phyloP scores from a whole-genome alignment of 2,329 filamentous ascomycete genomes.

The Ophiostoma quercus region DNA sequence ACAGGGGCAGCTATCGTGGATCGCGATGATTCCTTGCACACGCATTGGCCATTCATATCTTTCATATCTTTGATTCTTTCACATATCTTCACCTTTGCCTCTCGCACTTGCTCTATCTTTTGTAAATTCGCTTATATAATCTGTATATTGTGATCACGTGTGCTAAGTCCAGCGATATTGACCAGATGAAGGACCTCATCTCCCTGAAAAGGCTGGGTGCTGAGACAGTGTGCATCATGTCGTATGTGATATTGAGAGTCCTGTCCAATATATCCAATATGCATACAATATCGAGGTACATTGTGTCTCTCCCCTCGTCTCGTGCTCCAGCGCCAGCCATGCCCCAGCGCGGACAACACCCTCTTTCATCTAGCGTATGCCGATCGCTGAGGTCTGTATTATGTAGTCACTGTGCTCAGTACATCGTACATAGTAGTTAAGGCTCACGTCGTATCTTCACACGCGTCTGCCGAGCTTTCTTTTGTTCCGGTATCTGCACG shows the following conservation, averaged over 20 bases:
- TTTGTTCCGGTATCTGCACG: background rate
- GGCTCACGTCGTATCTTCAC: background rate
- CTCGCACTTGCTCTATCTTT: too few species aligned
- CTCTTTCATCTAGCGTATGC: slow-evolving; percentile 5
- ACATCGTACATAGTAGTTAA: too few species aligned
- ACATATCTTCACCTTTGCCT: background rate
- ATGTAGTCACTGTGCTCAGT: too few species aligned
- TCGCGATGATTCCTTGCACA: background rate
- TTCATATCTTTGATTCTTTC: background rate
- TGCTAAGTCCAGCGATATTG: background rate
- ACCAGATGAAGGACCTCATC: background rate
- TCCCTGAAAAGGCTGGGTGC: background rate
- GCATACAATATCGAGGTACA: background rate
- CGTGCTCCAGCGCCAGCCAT: slow-evolving; percentile 2
- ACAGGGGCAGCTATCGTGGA: background rate
- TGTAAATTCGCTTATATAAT: background rate
- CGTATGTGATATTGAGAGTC: slow-evolving; percentile 4
- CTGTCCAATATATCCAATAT: background rate
- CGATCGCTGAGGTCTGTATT: background rate
- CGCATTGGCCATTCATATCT: background rate
- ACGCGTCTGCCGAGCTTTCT: slow-evolving; percentile 2
- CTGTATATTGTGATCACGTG: background rate
- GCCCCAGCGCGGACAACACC: background rate
- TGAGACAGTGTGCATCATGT: slow-evolving; percentile 8
- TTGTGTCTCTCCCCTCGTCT: slow-evolving; percentile 7